These are phyloP conservation scores for Selaginella tamariscina DNA, from an alignment of 75 land plant genomes.

Conservation along the genomic window DNA sequence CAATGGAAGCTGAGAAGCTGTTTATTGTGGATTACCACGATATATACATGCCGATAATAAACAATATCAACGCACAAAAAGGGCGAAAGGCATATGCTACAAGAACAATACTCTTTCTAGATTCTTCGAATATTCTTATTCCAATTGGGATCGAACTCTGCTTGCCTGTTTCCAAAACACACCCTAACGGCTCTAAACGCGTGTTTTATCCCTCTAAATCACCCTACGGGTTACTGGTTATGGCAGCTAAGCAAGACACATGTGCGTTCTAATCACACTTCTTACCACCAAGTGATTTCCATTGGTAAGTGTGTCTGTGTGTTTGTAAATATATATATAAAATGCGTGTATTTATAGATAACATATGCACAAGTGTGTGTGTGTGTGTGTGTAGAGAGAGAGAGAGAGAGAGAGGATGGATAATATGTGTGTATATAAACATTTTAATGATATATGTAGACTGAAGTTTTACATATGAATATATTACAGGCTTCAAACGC, in stretches of 20 bases:
- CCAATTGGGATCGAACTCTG: constrained; percentile 72
- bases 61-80: constrained; percentile 33
- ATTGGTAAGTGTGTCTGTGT: constrained; percentile 42
- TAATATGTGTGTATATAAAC: too few species aligned
- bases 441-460: too few species aligned
- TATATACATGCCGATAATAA: constrained; percentile 38
- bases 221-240: constrained; percentile 18
- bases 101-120: constrained; percentile 42
- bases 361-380: too few species aligned
- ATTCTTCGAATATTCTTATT: constrained; percentile 31
- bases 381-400: too few species aligned
- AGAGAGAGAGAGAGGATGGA: too few species aligned
- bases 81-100: constrained; percentile 39
- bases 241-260: constrained; percentile 75
- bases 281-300: constrained; percentile 57
- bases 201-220: constrained; percentile 33
- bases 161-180: constrained; percentile 20
- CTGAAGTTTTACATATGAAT: too few species aligned
- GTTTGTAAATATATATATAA: too few species aligned
- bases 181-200: constrained; percentile 23
- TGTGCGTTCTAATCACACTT: constrained; percentile 50
- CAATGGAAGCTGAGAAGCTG: constrained; percentile 36
- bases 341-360: too few species aligned
- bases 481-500: constrained; percentile 63
- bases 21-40: constrained; percentile 64